Conservation (phyloP, 2,329 filamentous ascomycete genomes). For the Grosmannia huntii region DNA sequence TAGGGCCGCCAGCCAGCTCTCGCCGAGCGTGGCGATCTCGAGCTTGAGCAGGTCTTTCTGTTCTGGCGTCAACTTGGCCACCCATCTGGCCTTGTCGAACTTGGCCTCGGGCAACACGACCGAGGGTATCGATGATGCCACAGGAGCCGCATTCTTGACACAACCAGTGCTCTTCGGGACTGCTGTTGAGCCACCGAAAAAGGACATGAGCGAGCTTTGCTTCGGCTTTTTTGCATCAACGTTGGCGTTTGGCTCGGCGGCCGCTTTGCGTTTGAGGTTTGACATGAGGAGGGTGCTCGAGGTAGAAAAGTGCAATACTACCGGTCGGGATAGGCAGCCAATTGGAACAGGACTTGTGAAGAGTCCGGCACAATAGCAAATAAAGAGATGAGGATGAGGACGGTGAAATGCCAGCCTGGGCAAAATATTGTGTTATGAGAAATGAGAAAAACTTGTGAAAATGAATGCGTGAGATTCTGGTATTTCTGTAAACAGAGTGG, state of each 20-base stretch:
- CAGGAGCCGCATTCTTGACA: slow-evolving; percentile 12
- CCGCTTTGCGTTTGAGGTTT: slow-evolving; percentile 55
- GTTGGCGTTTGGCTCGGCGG: slow-evolving; percentile 23
- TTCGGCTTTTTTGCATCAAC: slow-evolving; percentile 57
- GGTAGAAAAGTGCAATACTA: background rate
- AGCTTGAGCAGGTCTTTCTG: slow-evolving; percentile 71
- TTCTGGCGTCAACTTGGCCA: slow-evolving; percentile 64
- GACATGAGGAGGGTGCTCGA: slow-evolving; percentile 25
- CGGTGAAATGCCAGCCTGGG: background rate
- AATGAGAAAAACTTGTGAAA: background rate
- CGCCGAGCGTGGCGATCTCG: slow-evolving; percentile 84
- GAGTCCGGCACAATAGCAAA: background rate
- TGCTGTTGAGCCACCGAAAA: slow-evolving; percentile 63
- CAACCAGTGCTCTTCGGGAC: background rate
- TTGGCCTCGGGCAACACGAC: slow-evolving; percentile 26
- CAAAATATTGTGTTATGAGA: background rate
- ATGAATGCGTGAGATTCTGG: background rate
- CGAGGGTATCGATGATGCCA: slow-evolving; percentile 9
- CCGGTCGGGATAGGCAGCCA: background rate
- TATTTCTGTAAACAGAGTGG: background rate
- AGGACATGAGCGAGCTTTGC: slow-evolving; percentile 72
- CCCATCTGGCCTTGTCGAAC: slow-evolving; percentile 87
- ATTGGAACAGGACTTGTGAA: background rate
- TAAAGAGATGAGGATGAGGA: background rate
- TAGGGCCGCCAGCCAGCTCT: slow-evolving; percentile 79